phyloP scores from a whole-genome alignment of 345 rosid species.

The Citrus hindsii region DNA sequence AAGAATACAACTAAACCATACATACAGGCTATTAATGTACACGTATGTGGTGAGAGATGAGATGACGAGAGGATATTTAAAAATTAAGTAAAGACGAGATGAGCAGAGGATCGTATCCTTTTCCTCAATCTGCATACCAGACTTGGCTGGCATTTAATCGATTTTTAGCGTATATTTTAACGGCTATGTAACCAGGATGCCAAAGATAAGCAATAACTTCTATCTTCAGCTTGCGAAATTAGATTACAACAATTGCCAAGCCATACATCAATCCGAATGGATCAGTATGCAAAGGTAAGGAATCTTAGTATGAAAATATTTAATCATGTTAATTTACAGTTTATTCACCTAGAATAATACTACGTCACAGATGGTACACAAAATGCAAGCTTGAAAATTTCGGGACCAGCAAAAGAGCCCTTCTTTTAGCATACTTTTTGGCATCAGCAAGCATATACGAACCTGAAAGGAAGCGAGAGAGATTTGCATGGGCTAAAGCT shows the following conservation, averaged over 20 bases:
- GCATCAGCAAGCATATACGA: constrained; percentile 80
- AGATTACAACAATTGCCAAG: constrained; percentile 84
- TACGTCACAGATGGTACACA: constrained; percentile 58
- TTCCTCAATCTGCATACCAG: not conserved
- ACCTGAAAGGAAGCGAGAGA: constrained; percentile 57
- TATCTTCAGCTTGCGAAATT: constrained; percentile 77
- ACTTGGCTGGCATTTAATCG: not conserved
- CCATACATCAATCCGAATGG: constrained; percentile 70
- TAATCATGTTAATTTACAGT: no score
- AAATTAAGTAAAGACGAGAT: no score
- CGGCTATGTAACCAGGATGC: constrained; percentile 55
- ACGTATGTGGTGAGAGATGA: no score
- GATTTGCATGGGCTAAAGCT: constrained; percentile 82
- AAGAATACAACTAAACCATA: no score
- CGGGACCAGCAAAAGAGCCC: constrained; percentile 39
- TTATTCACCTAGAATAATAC: no score
- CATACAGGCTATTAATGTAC: no score
- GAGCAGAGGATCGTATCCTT: no score
- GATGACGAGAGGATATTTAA: no score
- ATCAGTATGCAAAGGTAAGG: constrained; percentile 54
- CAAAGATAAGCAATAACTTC: constrained; percentile 55
- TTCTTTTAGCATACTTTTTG: constrained; percentile 50
- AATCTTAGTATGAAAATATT: no score
- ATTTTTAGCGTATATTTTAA: not conserved
- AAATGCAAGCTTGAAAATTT: constrained; percentile 40